Base-by-base conservation (phyloP, 2,329 filamentous ascomycete genomes). In the Penicillium decumbens region DNA sequence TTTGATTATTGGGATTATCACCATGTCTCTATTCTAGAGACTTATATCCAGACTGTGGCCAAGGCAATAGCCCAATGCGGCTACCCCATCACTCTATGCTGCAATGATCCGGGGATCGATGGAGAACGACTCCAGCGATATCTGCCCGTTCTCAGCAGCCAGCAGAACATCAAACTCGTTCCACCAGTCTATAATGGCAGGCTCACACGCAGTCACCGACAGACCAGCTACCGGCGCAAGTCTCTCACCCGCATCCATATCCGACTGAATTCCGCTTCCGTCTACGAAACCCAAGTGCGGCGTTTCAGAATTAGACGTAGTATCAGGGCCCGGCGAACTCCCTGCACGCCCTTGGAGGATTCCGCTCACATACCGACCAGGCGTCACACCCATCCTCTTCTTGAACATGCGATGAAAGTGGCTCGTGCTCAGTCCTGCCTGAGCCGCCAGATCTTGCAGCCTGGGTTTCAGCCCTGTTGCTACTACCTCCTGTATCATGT, bases 391-490 rank as follows among this genome's bases (percentile, higher is more conserved):
- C 43, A 70, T 72, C 13, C 71, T 70, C 48, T 75, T 74, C 61
- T 79, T 81, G 59, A 81, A 81, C 29, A 79, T 72, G 24, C 77
- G 75, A 61, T 79, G 77, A 53, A 81, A 77, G 62, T 81, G 77
- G 53, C 77, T 73, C 23, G 76, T 69, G 15, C 77, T 78, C 49
- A 80, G 59, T 1, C 72, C 70, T 13, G 76, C 75, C 53, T 72
- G 70, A 43, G 64, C 65, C 15, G 78, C 76, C 45, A 81, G 57
- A 28, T 74, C 70, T 29, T 73, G 65, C 39, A 80, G 58, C 47
- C 66, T 72, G 13, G 72, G 70, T 50, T 61, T 65, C 52, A 60
- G 51, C 29, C 62, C 66, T 30, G 55, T 46, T 10, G 48, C 45
- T 15, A 62, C 46, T 59, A 58, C 6, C 58, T 56, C 23, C 58